Conservation (phyloP, 1,284 basidiomycete species). For the Grifola frondosa region DNA sequence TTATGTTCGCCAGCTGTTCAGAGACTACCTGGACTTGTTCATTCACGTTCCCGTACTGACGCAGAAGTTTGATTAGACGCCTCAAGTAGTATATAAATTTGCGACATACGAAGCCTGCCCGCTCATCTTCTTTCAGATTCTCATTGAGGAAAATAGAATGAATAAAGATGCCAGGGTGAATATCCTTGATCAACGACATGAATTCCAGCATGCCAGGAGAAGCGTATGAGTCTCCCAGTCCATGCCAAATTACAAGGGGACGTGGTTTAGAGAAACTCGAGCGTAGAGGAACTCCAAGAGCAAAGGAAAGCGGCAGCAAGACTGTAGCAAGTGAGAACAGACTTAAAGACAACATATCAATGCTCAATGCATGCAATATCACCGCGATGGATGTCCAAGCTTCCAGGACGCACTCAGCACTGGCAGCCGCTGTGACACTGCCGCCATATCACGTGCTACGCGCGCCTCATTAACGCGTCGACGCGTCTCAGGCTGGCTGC, state of each 20-base stretch:
- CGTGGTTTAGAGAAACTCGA: no score
- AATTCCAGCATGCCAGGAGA: slow-evolving; percentile 73
- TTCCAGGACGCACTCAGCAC: no score
- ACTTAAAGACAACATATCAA: no score
- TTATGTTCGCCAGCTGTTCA: slow-evolving; percentile 64
- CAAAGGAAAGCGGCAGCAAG: no score
- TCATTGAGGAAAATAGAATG: slow-evolving; percentile 78
- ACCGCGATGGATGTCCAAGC: no score
- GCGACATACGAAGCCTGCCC: slow-evolving; percentile 74
- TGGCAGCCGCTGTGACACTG: no score
- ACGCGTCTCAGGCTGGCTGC: no score
- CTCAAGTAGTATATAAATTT: background rate
- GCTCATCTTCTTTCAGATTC: slow-evolving; percentile 68
- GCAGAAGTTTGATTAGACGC: slow-evolving; percentile 13
- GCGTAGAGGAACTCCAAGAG: no score
- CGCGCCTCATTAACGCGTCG: no score
- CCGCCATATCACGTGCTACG: no score
- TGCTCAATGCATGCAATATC: no score
- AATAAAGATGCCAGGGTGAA: slow-evolving; percentile 85
- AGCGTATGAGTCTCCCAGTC: slow-evolving; percentile 73
- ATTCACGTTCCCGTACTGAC: slow-evolving; percentile 81
- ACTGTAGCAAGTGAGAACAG: no score
- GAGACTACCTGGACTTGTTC: slow-evolving; percentile 69
- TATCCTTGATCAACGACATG: slow-evolving; percentile 59
- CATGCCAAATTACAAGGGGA: slow-evolving; percentile 95